Conservation (phyloP, 345 rosid species). For the Salix arbutifolia region DNA sequence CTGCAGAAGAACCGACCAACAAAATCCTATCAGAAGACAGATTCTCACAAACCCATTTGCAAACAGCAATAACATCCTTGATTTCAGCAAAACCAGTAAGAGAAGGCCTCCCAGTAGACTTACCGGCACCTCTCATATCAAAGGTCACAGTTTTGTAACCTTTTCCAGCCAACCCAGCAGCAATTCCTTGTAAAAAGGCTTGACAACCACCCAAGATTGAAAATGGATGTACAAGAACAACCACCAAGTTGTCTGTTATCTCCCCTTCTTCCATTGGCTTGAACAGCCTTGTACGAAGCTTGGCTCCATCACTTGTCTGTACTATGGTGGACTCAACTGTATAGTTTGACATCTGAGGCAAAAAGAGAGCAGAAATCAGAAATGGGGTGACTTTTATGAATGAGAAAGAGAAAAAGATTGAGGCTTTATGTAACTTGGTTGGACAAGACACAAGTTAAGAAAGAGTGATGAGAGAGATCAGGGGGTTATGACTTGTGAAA, state of each 20-base stretch:
- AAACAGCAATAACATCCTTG: slow-evolving; percentile 76
- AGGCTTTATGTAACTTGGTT: not conserved
- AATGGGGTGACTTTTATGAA: not conserved
- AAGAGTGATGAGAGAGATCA: too few relatives aligned
- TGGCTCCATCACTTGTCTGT: slow-evolving; percentile 48
- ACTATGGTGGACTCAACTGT: slow-evolving; percentile 47
- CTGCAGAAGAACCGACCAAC: slow-evolving; percentile 90
- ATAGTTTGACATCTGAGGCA: slow-evolving; percentile 35
- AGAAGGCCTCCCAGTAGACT: slow-evolving; percentile 80
- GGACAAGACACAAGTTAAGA: not conserved
- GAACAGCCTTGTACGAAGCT: slow-evolving; percentile 56
- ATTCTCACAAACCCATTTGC: slow-evolving; percentile 61
- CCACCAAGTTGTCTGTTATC: slow-evolving; percentile 31
- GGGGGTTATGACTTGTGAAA: too few relatives aligned
- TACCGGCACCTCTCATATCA: slow-evolving; percentile 89
- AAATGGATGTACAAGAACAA: slow-evolving; percentile 88
- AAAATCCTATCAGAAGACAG: slow-evolving; percentile 54
- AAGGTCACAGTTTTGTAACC: slow-evolving; percentile 71
- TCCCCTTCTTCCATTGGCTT: slow-evolving; percentile 39
- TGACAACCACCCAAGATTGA: slow-evolving; percentile 83
- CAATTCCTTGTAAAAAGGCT: slow-evolving; percentile 66
- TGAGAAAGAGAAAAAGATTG: not conserved
- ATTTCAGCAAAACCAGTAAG: slow-evolving; percentile 79
- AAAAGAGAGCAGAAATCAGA: not conserved
- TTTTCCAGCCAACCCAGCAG: slow-evolving; percentile 51